A percentile compares a stretch with the other conserved stretches of the same genome.
Conservation (phyloP, 2,329 filamentous ascomycete species). For the Paraphoma chrysanthemicola region DNA sequence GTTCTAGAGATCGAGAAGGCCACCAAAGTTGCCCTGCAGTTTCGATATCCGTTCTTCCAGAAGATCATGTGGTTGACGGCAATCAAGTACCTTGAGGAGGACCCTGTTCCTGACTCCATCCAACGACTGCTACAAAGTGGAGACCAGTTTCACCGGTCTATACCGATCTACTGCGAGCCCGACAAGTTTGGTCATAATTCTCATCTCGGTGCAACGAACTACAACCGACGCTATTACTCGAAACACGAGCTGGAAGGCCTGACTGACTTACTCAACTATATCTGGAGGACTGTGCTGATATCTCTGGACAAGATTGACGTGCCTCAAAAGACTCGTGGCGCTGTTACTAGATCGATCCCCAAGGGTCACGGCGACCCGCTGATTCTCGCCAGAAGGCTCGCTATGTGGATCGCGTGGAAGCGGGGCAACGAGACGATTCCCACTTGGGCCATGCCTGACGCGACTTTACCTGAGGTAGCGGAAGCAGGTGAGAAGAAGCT, state of each 20-base stretch:
- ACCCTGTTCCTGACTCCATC: slow-evolving; percentile 67
- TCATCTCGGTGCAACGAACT: slow-evolving; percentile 59
- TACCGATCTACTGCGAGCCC: slow-evolving; percentile 66
- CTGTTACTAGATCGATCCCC: slow-evolving; percentile 68
- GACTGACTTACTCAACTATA: slow-evolving; percentile 65
- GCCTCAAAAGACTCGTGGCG: slow-evolving; percentile 64
- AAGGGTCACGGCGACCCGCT: slow-evolving; percentile 68
- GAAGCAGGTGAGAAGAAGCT: slow-evolving; percentile 59
- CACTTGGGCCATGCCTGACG: slow-evolving; percentile 67
- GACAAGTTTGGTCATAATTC: slow-evolving; percentile 61
- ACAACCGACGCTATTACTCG: slow-evolving; percentile 68
- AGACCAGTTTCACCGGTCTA: slow-evolving; percentile 62
- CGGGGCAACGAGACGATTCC: slow-evolving; percentile 68
- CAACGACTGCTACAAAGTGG: slow-evolving; percentile 63
- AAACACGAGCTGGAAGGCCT: slow-evolving; percentile 68
- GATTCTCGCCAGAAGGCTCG: slow-evolving; percentile 66
- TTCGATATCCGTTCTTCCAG: slow-evolving; percentile 73
- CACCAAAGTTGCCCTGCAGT: slow-evolving; percentile 70
- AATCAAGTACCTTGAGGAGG: slow-evolving; percentile 68
- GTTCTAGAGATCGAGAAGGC: slow-evolving; percentile 71
- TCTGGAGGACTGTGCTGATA: slow-evolving; percentile 69
- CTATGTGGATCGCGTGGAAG: slow-evolving; percentile 73
- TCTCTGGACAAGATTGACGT: slow-evolving; percentile 68
- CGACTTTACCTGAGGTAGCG: slow-evolving; percentile 54
- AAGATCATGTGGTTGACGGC: slow-evolving; percentile 73